Evolutionary conservation across 2,329 filamentous ascomycete genomes (phyloP).

Genomic region (Cryphonectria carpinicola): DNA sequence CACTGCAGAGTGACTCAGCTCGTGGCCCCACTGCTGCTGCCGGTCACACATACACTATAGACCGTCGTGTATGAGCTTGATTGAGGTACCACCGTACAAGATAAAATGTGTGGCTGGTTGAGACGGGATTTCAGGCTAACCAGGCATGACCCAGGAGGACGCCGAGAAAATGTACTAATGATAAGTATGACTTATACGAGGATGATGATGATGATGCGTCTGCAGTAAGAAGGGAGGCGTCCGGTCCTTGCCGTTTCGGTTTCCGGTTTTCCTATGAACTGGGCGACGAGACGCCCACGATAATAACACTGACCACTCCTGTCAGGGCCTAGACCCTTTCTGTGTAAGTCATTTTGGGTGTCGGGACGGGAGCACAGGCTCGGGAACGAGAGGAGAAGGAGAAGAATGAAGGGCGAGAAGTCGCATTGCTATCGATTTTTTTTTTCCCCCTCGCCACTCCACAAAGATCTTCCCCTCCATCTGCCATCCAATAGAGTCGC

Average conservation of each 20-base stretch:
- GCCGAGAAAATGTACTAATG: background rate
- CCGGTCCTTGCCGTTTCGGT: background rate
- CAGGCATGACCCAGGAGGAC: background rate
- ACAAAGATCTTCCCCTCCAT: background rate
- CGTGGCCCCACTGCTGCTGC: background rate
- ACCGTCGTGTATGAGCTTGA: background rate
- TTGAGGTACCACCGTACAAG: background rate
- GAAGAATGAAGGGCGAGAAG: background rate
- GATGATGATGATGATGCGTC: background rate
- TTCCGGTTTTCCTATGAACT: background rate
- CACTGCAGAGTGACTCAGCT: background rate
- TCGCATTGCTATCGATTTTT: background rate
- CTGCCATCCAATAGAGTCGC: constrained; percentile 2
- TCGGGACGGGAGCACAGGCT: background rate
- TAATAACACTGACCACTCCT: background rate
- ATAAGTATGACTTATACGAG: background rate
- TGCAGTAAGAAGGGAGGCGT: background rate
- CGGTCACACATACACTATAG: background rate
- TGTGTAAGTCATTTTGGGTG: background rate
- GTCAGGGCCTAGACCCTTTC: background rate
- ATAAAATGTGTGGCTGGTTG: constrained; percentile 8
- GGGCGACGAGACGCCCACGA: background rate
- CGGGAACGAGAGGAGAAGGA: background rate
- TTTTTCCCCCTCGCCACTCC: background rate
- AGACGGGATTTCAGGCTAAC: background rate